A percentile compares a stretch with the other conserved stretches of the same genome.
phyloP scores from a whole-genome alignment of 2,329 filamentous ascomycete genomes.

The Fusarium sacchari region DNA sequence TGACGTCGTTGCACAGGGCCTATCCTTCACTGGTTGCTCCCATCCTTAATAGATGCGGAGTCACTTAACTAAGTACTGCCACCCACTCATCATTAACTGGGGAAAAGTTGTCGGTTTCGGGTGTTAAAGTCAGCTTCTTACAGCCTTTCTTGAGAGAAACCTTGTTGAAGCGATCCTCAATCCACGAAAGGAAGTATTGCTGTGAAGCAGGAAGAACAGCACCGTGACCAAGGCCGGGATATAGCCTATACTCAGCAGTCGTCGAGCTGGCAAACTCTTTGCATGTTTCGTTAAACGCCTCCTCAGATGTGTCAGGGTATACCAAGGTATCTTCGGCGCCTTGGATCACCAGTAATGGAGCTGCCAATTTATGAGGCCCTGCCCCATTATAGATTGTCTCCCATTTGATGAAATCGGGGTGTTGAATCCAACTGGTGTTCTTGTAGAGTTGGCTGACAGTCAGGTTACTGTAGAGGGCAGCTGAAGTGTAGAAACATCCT shows the following conservation, averaged over 20 bases:
- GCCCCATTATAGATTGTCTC: constrained; percentile 10
- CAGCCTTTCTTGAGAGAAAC: background rate
- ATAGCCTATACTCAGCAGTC: background rate
- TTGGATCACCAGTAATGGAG: constrained; percentile 38
- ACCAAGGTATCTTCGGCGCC: constrained; percentile 32
- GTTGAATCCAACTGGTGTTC: background rate
- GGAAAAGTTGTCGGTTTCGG: background rate
- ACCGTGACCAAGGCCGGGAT: constrained; percentile 4
- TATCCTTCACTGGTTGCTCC: background rate
- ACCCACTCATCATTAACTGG: background rate
- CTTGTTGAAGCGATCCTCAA: background rate
- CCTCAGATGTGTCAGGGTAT: background rate
- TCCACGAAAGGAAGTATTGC: background rate
- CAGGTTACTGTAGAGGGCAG: background rate
- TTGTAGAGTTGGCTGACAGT: background rate
- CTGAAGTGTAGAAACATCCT: background rate
- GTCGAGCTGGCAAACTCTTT: background rate
- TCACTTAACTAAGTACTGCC: background rate
- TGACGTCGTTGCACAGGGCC: too few species aligned
- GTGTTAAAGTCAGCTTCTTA: background rate
- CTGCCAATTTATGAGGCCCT: constrained; percentile 31
- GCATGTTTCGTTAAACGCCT: constrained; percentile 29
- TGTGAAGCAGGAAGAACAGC: background rate
- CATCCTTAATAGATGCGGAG: accelerated
- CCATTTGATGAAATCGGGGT: background rate